Base-by-base conservation (phyloP, 805 yeast genomes). In the Myxozyma vanderwaltii region DNA sequence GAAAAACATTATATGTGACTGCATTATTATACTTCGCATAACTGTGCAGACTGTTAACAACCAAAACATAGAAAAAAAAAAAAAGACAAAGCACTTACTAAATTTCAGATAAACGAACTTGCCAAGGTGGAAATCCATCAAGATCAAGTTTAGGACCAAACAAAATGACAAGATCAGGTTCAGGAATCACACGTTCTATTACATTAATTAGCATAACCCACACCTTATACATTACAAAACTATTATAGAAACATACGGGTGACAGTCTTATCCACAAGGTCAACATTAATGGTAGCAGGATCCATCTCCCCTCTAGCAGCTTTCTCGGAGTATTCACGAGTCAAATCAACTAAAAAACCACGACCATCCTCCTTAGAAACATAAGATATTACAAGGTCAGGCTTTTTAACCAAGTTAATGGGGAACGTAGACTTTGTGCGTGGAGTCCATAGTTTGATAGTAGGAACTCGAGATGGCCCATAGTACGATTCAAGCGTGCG, bases 41-140 rank as follows among this genome's bases (percentile, higher is more conserved):
- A 38, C 66, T 61, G 13, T 8, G 12, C 55, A 12, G 19, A 15
- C 33, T n/a, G 27, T 31, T 7, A 45, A 23, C 17, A 38, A 41
- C 23, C 1, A 8, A 19, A 17, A 17, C 39, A 46, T 26, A 19
- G 10, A 27, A 31, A 3, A 10, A 35, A 13, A n/a, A 24, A n/a
- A 26, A 15, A 41, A 27, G 6, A n/a, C 15, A 24, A 41, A 49
- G 4, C 8, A 47, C 63, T 27, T 39, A 63, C 62, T 56, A 91
- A 69, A 94, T 83, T 71, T 94, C 99, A 5, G 91, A 82, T 54
- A 95, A 80, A 63, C 99, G 82, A 36, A 90, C 83, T 70, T 92
- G 98, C 99, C 99, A 94, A 29, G 99, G 99, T 21, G 98, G 98
- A 72, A 86, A 94, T 17, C 96, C 97, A 73, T 91, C 96, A 51